Base-by-base conservation (phyloP, 805 yeast genomes). In the Schizosaccharomyces cryophilus region DNA sequence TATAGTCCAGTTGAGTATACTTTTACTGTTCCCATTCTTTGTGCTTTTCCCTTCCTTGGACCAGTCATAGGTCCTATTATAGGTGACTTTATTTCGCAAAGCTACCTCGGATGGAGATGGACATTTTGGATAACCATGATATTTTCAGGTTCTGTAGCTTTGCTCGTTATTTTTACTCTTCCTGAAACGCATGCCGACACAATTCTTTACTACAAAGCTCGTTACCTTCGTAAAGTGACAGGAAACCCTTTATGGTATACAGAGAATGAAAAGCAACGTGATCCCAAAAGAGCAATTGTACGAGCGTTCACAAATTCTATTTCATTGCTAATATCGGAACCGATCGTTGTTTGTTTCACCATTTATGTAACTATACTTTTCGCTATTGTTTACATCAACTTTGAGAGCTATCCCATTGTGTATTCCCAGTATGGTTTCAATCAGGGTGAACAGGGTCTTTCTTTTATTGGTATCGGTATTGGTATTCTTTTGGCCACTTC, bases 101-200 rank as follows among this genome's bases (percentile, higher is more conserved):
- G 82, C 63, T 78, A 90, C n/a, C n/a, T 24, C 6, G 78, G 76
- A 19, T 66, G 74, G 48, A 65, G 81, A 55, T 70, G 86, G 47
- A 78, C 88, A 68, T 80, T 85, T 64, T 88, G 96, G 96, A 89
- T 87, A 62, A 88, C 87, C 69, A 80, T 88, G 86, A 95, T 89
- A 3, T 86, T 88, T 72, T n/a, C 51, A 19, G 77, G 77, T 26
- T 71, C 75, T 2, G 85, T 93, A 1, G 95, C 95, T 64, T 78
- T 79, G 2, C 81, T 84, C 82, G 83, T 89, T 85, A 74, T 87
- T 40, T 64, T 78, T 24, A 76, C 82, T 54, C 69, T 80, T 15
- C 66, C 76, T n/a, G 78, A 87, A 35, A 96, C 96, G 17, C 61
- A 62, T 31, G 89, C 95, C 2, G 95, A 95, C 7, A 88, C 82